Base-by-base conservation (phyloP, 495 filamentous ascomycete genomes). In the Penicillium canariense region DNA sequence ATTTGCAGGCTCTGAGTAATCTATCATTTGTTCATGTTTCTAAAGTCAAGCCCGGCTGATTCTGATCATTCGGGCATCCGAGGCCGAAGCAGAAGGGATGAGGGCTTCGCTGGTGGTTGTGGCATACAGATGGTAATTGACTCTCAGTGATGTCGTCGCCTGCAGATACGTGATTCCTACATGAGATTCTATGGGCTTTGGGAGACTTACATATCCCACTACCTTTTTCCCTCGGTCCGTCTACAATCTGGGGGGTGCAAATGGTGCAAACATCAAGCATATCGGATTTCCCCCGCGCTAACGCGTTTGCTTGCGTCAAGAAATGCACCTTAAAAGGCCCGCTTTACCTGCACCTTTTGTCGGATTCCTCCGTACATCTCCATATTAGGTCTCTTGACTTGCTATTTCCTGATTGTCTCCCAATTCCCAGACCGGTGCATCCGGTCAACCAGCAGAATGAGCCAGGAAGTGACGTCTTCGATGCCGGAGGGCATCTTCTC, bases 401-500 rank as follows among this genome's bases (percentile, higher is more conserved):
- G 25, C n/a, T 9, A 1, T 8, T n/a, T 14, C 26, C 44, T 30
- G 20, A 42, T 48, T 48, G 23, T 36, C 48, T 14, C 18, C 23
- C 11, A 5, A 20, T 3, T 10, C 8, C 35, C 5, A 40, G 26
- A 53, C 49, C 40, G 45, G 44, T 31, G 30, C 7, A 34, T 38
- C 61, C 32, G 51, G 47, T 18, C 27, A 35, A 44, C 28, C 53
- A 48, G 8, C 55, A 69, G 11, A 51, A 74, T 76, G 73, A 58
- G 49, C 55, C 58, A 70, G 45, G 56, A 65, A 38, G 59, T 27
- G n/a, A 54, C 63, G 49, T 52, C 69, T 60, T 55, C 62, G 34
- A 52, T 59, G 46, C 78, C 82, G n/a, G 80, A 83, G 60, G 92
- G 91, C 32, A 84, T 97, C 63, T 87, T 82, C 69, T 97, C 94